Base-by-base conservation (phyloP, 306 rosid species). In the Pyrus communis region DNA sequence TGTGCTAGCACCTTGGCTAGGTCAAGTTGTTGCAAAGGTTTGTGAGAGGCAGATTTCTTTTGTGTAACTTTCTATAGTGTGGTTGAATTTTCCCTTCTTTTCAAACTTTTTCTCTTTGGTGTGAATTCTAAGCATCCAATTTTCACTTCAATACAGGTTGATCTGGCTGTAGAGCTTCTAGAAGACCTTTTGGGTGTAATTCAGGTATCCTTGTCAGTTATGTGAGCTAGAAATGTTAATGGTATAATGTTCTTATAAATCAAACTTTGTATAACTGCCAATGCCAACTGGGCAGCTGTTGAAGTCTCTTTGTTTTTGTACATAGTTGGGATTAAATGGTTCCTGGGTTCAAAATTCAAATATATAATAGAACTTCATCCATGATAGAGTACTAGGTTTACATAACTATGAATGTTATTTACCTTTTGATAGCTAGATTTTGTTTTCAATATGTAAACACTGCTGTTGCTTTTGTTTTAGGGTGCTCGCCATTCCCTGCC, bases 111-210 rank as follows among this genome's bases (percentile, higher is more conserved):
- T 33, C 30, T 69, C 17, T 74, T 70, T 77, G 45, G 49, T 75
- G 75, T 77, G 43, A 35, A 66, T 81, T 75, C 73, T 84, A 60
- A 67, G 82, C 72, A 62, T 33, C 66, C 66, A 59, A 49, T 67
- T 38, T 74, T 77, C 61, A 76, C 80, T 81, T 77, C 78, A 54
- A 22, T 83, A 70, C 77, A 93, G 98, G 90, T 91, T 77, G 98
- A 93, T 87, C 93, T 93, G 79, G 89, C 88, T 75, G 76, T 91
- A 77, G 98, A 93, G 90, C 96, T 93, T 78, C 82, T 91, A 74
- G 97, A 91, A 88, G 98, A 93, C 85, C 98, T 93, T 74, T 86
- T 91, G 86, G 98, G 98, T 61, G 74, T 81, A 82, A 83, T 93
- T 79, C 98, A 90, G 93, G 98, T 93, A 73, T 40, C 71, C 27